Conservation (phyloP, 1,284 basidiomycete genomes). For the Irpex sp. region DNA sequence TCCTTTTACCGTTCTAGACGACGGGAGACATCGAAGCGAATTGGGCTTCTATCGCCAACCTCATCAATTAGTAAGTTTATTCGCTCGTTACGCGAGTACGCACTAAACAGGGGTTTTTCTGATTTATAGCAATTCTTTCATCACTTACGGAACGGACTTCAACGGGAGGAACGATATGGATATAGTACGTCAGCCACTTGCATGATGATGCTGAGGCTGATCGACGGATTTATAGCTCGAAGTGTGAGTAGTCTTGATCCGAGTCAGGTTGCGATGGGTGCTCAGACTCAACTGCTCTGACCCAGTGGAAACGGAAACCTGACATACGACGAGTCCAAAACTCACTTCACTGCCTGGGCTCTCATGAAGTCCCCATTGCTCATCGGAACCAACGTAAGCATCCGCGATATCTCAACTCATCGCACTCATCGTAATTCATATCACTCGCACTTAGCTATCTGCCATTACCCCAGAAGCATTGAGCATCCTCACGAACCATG, state of each 20-base stretch:
- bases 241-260: neutral
- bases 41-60: slow-evolving; percentile 37
- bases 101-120: too few relatives aligned
- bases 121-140: slow-evolving; percentile 18
- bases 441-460: neutral
- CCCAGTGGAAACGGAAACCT: slow-evolving; percentile 49
- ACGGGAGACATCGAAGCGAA: slow-evolving; percentile 32
- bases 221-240: neutral
- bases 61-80: slow-evolving; percentile 37
- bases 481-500: neutral
- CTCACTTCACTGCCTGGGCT: slow-evolving; percentile 65
- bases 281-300: too few relatives aligned
- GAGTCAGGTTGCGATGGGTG: too few relatives aligned
- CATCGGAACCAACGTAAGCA: slow-evolving; percentile 37
- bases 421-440: neutral
- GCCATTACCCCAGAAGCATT: neutral
- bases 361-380: slow-evolving; percentile 58
- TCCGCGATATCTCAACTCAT: neutral
- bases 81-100: too few relatives aligned
- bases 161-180: neutral
- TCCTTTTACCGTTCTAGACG: neutral
- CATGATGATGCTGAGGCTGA: too few relatives aligned
- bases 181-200: neutral
- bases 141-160: neutral
- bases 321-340: slow-evolving; percentile 56